phyloP scores from a whole-genome alignment of 225 moss, liverwort and hornwort species.

The Thuidium tamariscinum region DNA sequence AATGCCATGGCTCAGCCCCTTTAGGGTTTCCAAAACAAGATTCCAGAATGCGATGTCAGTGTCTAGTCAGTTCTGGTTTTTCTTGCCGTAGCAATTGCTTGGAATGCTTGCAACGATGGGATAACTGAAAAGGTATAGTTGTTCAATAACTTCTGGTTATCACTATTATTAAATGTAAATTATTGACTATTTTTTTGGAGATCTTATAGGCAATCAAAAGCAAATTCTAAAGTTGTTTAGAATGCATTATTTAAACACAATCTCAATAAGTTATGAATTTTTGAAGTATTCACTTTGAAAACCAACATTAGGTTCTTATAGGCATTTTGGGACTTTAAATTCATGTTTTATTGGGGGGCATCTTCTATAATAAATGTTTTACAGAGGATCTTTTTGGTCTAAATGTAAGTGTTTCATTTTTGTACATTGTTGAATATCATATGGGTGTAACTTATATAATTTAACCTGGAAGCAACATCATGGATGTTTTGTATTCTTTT shows the following conservation, averaged over 20 bases:
- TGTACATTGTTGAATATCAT: rapidly evolving
- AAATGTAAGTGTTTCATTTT: rapidly evolving
- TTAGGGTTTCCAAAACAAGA: neutral
- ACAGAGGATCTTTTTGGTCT: rapidly evolving
- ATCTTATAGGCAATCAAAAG: too few relatives aligned
- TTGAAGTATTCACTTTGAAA: neutral
- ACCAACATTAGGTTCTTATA: neutral
- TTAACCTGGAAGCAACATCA: rapidly evolving
- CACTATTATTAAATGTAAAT: neutral
- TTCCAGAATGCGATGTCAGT: neutral
- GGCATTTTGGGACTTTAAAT: too few relatives aligned
- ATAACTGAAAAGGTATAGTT: too few relatives aligned
- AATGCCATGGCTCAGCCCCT: neutral
- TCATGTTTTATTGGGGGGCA: neutral
- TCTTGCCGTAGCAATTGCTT: neutral
- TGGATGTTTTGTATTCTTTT: neutral
- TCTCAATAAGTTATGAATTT: neutral
- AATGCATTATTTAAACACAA: neutral
- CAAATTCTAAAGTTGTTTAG: neutral
- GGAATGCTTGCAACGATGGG: neutral
- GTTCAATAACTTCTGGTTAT: neutral
- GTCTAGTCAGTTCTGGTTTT: neutral
- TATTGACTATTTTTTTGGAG: neutral
- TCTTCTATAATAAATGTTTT: too few relatives aligned
- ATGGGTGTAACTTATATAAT: rapidly evolving